Evolutionary conservation across 139 green algal genomes (phyloP), one percentile per base, ranked within the genome.

Genomic region (Zygnema cylindricum): DNA sequence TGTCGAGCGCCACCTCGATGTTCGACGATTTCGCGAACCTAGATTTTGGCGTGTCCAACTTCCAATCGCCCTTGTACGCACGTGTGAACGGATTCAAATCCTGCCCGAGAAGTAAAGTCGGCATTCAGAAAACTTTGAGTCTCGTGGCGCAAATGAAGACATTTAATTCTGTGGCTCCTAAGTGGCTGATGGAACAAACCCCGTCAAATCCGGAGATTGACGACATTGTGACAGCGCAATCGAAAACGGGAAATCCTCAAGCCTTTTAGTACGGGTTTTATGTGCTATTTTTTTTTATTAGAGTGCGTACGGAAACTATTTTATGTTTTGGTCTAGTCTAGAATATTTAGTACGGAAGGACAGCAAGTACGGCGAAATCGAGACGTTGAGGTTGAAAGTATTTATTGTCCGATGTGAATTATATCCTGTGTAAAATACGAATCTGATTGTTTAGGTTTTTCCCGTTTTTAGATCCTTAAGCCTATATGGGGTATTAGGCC

Each of bases 41-140:
- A 7, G 49, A 63, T 16, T 63, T 63, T 63, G 49, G 49, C 7
- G 49, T 63, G 49, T 63, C 49, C 49, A 63, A 63, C 16, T 63
- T 63, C 16, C 49, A 63, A 16, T 63, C 49, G 7, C 49, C 49
- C 49, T 25, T 63, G 7, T 63, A 63, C 16, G 49, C 49, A 16
- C 7, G 7, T 7, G 16, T 25, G 7, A 63, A 63, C 33, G 22
- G 22, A 75, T 83, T 83, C n/a, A 83, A 83, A 35, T 71, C 25
- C 76, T 83, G 76, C 32, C 76, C 76, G n/a, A 83, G 76, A 33
- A 83, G 76, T 32, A 33, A 83, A 22, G 76, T 83, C 16, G 76
- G 76, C 16, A 63, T 63, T 63, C 49, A 63, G 49, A 63, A 16
- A 63, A 25, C 49, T 7, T 16, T 63, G 7, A 63, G 49, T 63